These are phyloP conservation scores for Pholiota adiposa DNA, from an alignment of 1,284 basidiomycete genomes.

Conservation along the genomic window DNA sequence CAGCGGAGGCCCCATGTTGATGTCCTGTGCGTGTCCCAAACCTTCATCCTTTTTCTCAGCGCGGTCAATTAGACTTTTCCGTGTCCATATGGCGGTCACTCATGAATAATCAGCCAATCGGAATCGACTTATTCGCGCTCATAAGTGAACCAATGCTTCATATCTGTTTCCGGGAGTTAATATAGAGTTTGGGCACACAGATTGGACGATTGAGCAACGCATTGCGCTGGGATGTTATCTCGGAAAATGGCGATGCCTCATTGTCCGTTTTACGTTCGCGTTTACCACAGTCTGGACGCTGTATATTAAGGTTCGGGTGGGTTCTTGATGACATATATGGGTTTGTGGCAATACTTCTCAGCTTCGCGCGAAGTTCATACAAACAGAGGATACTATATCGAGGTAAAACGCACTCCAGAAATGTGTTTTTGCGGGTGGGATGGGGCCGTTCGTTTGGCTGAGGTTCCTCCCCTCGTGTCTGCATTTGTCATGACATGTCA, in stretches of 20 bases:
- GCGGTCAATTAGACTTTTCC: constrained; percentile 15
- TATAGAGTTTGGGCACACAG: background rate
- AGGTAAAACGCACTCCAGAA: background rate
- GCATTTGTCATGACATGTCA: constrained; percentile 1
- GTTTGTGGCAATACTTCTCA: background rate
- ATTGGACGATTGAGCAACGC: background rate
- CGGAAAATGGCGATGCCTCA: background rate
- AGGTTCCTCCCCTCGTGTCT: background rate
- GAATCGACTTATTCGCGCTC: background rate
- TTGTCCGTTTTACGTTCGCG: background rate
- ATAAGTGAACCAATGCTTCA: constrained; percentile 8
- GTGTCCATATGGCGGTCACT: constrained; percentile 8
- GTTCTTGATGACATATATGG: background rate
- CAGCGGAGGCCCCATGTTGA: background rate
- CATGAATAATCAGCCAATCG: background rate
- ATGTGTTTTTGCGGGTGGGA: background rate
- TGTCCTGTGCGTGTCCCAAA: background rate
- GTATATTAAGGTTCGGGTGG: too few species aligned
- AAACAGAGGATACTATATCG: background rate
- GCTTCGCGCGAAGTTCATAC: background rate
- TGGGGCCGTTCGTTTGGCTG: background rate
- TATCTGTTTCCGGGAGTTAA: background rate
- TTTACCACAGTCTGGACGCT: background rate
- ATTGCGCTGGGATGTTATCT: background rate
- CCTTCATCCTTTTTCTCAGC: constrained; percentile 3